Percentiles rank a stretch among this genome's conserved stretches.
These are phyloP conservation scores for Vaccinium vitisidaea DNA, from an alignment of 148 eudicot species.

Conservation along the genomic window DNA sequence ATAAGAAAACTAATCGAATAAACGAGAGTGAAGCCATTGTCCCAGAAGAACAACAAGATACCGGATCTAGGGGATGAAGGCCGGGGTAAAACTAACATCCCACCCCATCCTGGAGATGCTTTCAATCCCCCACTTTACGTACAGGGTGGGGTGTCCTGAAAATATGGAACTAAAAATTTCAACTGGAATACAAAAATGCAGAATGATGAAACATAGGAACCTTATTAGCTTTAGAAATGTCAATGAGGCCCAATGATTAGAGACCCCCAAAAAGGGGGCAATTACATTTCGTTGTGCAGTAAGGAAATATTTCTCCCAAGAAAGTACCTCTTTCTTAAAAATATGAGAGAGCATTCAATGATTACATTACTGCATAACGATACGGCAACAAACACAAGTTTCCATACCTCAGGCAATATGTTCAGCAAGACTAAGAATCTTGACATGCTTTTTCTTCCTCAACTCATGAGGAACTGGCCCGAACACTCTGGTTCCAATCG, in stretches of 20 bases:
- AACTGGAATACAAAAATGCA: background rate
- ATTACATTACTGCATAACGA: background rate
- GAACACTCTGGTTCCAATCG: conserved; percentile 83
- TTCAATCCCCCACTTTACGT: background rate
- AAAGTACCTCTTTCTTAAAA: background rate
- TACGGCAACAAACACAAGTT: background rate
- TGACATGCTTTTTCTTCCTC: conserved; percentile 76
- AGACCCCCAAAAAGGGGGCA: background rate
- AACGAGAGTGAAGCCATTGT: background rate
- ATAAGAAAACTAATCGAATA: background rate
- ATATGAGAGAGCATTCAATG: background rate
- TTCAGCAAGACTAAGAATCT: conserved; percentile 79
- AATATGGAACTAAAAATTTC: background rate
- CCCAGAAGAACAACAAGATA: background rate
- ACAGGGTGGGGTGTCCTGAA: background rate
- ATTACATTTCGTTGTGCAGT: background rate
- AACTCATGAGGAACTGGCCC: conserved; percentile 89
- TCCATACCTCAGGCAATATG: conserved; percentile 45
- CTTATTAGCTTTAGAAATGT: background rate
- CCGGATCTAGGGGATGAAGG: background rate
- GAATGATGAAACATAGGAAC: background rate
- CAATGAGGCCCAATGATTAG: background rate
- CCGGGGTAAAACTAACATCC: background rate
- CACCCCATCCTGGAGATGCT: background rate
- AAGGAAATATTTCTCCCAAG: background rate